Evolutionary conservation across 2,329 filamentous ascomycete species (phyloP), one percentile per base, ranked within the genome.

Genomic region (Coleophoma eucalyptorum): DNA sequence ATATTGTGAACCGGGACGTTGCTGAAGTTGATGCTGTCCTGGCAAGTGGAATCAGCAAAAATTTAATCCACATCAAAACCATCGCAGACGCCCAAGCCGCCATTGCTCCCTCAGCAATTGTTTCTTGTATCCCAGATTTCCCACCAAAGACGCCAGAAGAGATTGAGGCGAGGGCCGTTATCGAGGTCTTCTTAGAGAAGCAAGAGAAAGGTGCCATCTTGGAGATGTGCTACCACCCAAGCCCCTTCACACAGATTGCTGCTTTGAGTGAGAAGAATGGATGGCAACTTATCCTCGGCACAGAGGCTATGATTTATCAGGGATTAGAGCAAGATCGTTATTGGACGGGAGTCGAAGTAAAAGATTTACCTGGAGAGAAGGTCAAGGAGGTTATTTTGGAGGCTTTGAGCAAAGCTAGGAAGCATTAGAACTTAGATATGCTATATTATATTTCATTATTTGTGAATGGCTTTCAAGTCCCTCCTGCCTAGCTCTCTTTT

Each of bases 181-280:
- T 57, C 43, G 55, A 55, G 35, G 41, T 26, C 12, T 56, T 60
- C 38, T 33, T 60, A 18, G 46, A 46, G 18, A 60, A 55, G 42
- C 45, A 53, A 18, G 58, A 58, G 42, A 56, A 59, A 45, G 58
- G 58, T 13, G 54, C 52, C 5, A 51, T 61, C 16, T 43, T 61
- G 43, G 58, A 59, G 50, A 59, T 61, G 58, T 61, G 58, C 35
- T 61, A 61, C 35, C 57, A 57, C 49, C 58, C 58, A 21, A 58
- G 48, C 3, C 55, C 55, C 8, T 57, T 46, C 21, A 59, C 57
- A 10, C 50, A 54, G 19, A 58, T 59, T 52, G 52, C 50, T 3
- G 51, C 50, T 26, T 21, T 57, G 2, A 51, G 44, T 41, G 48
- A 51, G 45, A 52, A 50, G 38, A 26, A 47, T 19, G 56, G 55